phyloP scores from a whole-genome alignment of 352 stramenopile species.

The Pythium insidiosum region DNA sequence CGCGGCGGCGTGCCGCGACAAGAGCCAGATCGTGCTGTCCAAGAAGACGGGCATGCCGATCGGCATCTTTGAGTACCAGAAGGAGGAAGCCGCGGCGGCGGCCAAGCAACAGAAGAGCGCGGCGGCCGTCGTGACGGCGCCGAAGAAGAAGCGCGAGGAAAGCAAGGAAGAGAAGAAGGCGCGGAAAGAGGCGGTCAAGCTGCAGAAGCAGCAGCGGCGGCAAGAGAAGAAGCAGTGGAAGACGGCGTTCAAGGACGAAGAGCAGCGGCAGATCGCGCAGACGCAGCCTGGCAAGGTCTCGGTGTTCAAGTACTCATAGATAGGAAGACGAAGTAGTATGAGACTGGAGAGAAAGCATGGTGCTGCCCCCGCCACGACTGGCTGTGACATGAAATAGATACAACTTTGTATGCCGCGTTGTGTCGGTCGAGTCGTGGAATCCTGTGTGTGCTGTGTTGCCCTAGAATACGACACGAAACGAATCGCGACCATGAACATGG shows the following conservation, averaged over 20 bases:
- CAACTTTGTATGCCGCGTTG: too few species aligned
- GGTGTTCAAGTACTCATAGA: slow-evolving; percentile 61
- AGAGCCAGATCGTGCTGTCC: slow-evolving; percentile 85
- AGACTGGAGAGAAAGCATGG: too few species aligned
- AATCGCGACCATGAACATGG: too few species aligned
- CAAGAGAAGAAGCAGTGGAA: slow-evolving; percentile 95
- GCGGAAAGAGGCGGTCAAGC: slow-evolving; percentile 90
- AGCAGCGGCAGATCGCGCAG: slow-evolving; percentile 62
- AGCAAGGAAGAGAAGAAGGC: slow-evolving; percentile 90
- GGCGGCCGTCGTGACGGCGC: background rate
- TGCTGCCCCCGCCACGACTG: too few species aligned
- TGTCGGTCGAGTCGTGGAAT: too few species aligned
- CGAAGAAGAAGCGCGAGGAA: slow-evolving; percentile 68
- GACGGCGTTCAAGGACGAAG: slow-evolving; percentile 90
- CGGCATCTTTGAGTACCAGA: slow-evolving; percentile 86
- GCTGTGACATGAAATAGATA: too few species aligned
- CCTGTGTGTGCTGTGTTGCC: too few species aligned
- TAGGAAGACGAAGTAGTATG: too few species aligned
- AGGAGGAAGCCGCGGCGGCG: slow-evolving; percentile 17
- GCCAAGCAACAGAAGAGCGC: slow-evolving; percentile 13
- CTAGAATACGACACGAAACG: too few species aligned
- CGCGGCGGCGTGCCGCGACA: slow-evolving; percentile 16
- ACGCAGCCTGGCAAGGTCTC: slow-evolving; percentile 55
- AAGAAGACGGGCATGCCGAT: slow-evolving; percentile 94
- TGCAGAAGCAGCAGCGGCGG: slow-evolving; percentile 84